Conservation (phyloP, 306 rosid species). For the Dryas octopetala region DNA sequence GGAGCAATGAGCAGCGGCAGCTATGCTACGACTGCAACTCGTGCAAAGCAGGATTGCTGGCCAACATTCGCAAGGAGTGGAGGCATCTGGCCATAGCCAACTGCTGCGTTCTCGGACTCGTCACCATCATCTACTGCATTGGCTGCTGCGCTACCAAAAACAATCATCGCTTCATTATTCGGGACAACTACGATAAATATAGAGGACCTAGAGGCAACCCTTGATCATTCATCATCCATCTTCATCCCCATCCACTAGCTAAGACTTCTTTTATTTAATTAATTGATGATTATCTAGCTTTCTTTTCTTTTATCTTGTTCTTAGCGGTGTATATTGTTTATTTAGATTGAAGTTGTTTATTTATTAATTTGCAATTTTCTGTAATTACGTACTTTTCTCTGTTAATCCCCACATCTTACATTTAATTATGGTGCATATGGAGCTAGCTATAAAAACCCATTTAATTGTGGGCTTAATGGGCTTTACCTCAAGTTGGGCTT, state of each 20-base stretch:
- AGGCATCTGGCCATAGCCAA: slow-evolving; percentile 52
- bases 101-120: slow-evolving; percentile 25
- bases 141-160: slow-evolving; percentile 76
- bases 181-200: slow-evolving; percentile 5
- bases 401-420: too few species aligned
- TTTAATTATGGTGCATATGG: too few species aligned
- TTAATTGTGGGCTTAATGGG: too few species aligned
- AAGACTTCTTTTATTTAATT: background rate
- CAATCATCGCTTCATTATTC: slow-evolving; percentile 31
- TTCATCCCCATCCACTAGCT: background rate
- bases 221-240: slow-evolving; percentile 14
- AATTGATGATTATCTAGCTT: background rate
- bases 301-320: too few species aligned
- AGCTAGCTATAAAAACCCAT: too few species aligned
- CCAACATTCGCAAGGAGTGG: slow-evolving; percentile 68
- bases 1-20: slow-evolving; percentile 52
- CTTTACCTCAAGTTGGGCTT: too few species aligned
- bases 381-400: too few species aligned
- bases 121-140: slow-evolving; percentile 53
- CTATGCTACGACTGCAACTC: slow-evolving; percentile 82
- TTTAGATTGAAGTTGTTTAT: too few species aligned
- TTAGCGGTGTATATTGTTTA: too few species aligned
- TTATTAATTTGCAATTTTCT: too few species aligned
- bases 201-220: slow-evolving; percentile 24
- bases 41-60: slow-evolving; percentile 79